Evolutionary conservation across 2,329 filamentous ascomycete genomes (phyloP).

Genomic region (Colletotrichum liriopes): DNA sequence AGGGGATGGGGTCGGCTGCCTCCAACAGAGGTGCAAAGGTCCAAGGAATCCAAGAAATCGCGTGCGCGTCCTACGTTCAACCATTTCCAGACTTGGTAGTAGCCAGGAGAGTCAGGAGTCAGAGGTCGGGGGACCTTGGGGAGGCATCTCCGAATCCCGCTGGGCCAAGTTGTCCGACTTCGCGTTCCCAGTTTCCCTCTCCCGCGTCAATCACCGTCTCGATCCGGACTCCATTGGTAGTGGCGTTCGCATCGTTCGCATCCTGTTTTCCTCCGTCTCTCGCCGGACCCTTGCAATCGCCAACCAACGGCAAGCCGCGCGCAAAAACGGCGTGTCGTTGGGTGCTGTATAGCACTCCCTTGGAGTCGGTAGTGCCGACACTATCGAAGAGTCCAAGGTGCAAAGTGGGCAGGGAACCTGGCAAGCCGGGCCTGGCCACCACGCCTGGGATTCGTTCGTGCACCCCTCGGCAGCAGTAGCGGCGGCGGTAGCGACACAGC

Average conservation of each 20-base stretch:
- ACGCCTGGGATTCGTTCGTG: not conserved
- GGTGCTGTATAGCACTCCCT: not conserved
- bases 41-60: not conserved
- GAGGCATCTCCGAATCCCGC: too few relatives aligned
- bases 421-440: not conserved
- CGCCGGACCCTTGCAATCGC: constrained; percentile 20
- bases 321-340: constrained; percentile 16
- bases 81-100: not conserved
- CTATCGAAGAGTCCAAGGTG: constrained; percentile 1
- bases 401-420: constrained; percentile 21
- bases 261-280: constrained; percentile 1
- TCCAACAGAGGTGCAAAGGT: not conserved
- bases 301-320: constrained; percentile 31
- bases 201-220: constrained; percentile 10
- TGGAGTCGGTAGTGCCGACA: constrained; percentile 6
- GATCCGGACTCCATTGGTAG: not conserved
- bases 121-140: not conserved
- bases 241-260: constrained; percentile 17
- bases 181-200: not conserved
- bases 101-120: not conserved
- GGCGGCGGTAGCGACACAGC: not conserved
- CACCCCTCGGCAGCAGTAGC: not conserved
- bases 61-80: not conserved
- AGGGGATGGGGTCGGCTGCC: constrained; percentile 21
- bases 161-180: not conserved